These are phyloP conservation scores for Rhipidocladum racemiflorum DNA, from an alignment of 176 grass and related monocot species.

Conservation along the genomic window DNA sequence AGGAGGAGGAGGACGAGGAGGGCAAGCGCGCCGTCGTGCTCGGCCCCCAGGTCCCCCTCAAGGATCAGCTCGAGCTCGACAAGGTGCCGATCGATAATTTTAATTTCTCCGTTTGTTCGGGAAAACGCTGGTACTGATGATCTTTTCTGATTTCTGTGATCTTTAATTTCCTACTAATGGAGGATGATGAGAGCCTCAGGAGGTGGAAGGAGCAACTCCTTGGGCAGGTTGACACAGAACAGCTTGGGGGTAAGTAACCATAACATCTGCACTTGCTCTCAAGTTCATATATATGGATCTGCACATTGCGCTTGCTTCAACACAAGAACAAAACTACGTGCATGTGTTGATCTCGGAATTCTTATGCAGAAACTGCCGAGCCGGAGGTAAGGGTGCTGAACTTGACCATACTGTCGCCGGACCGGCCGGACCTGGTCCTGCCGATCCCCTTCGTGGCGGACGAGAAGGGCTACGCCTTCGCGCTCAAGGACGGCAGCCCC, in stretches of 20 bases:
- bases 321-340: not conserved
- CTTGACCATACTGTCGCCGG: slow-evolving; percentile 68
- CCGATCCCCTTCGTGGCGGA: slow-evolving; percentile 70
- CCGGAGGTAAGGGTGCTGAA: slow-evolving; percentile 76
- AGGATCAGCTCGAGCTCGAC: slow-evolving; percentile 87
- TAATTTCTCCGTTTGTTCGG: not conserved
- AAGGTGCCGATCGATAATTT: slow-evolving; percentile 32
- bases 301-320: not conserved
- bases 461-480: slow-evolving; percentile 72
- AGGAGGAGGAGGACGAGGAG: slow-evolving; percentile 58
- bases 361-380: slow-evolving; percentile 58
- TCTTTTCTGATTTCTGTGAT: not conserved
- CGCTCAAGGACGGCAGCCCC: slow-evolving; percentile 79
- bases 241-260: slow-evolving; percentile 75
- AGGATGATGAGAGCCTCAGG: slow-evolving; percentile 90
- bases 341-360: not conserved
- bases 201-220: slow-evolving; percentile 95
- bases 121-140: not conserved
- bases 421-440: slow-evolving; percentile 49
- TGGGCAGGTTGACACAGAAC: slow-evolving; percentile 63
- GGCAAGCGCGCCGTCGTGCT: slow-evolving; percentile 53
- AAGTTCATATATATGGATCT: not conserved
- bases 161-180: not conserved
- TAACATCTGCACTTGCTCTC: not conserved
- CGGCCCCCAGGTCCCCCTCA: slow-evolving; percentile 75